Conservation (phyloP, 2,329 filamentous ascomycete species). For the Fragosphaeria purpurea region DNA sequence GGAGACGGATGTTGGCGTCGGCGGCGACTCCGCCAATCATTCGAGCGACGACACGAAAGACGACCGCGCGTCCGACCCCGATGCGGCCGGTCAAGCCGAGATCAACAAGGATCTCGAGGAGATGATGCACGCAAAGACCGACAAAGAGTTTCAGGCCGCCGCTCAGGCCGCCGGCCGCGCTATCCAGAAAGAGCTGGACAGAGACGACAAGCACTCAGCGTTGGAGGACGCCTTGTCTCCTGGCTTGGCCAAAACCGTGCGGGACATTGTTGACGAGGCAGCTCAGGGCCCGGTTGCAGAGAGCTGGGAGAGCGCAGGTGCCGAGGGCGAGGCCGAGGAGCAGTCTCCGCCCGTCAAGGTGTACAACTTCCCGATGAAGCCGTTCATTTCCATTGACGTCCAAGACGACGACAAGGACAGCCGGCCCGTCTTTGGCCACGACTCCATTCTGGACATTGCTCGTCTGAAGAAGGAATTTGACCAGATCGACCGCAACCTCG, state of each 20-base stretch:
- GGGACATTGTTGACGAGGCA: slow-evolving; percentile 43
- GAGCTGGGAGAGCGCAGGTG: slow-evolving; percentile 82
- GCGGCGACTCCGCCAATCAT: slow-evolving; percentile 51
- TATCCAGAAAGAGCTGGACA: slow-evolving; percentile 45
- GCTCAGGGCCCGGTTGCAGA: slow-evolving; percentile 60
- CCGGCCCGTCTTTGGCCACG: slow-evolving; percentile 59
- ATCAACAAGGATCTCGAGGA: slow-evolving; percentile 39
- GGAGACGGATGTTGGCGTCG: slow-evolving; percentile 63
- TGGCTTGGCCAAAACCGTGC: slow-evolving; percentile 40
- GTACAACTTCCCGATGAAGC: slow-evolving; percentile 93
- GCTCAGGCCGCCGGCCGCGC: slow-evolving; percentile 35
- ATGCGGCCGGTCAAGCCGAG: slow-evolving; percentile 30
- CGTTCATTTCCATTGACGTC: slow-evolving; percentile 84
- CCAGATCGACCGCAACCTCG: slow-evolving; percentile 88
- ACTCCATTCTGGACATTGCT: slow-evolving; percentile 84
- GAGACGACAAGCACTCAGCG: slow-evolving; percentile 40
- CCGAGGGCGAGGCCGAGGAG: slow-evolving; percentile 47
- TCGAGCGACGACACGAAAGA: slow-evolving; percentile 48
- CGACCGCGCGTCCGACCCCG: slow-evolving; percentile 29
- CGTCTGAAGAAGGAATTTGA: slow-evolving; percentile 96
- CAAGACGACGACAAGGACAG: slow-evolving; percentile 44
- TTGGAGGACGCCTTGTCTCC: slow-evolving; percentile 44
- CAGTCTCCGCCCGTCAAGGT: slow-evolving; percentile 61
- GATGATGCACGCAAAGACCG: slow-evolving; percentile 40
- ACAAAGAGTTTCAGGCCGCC: slow-evolving; percentile 43